Evolutionary conservation across 495 filamentous ascomycete genomes (phyloP).

Genomic region (Darksidea phi): DNA sequence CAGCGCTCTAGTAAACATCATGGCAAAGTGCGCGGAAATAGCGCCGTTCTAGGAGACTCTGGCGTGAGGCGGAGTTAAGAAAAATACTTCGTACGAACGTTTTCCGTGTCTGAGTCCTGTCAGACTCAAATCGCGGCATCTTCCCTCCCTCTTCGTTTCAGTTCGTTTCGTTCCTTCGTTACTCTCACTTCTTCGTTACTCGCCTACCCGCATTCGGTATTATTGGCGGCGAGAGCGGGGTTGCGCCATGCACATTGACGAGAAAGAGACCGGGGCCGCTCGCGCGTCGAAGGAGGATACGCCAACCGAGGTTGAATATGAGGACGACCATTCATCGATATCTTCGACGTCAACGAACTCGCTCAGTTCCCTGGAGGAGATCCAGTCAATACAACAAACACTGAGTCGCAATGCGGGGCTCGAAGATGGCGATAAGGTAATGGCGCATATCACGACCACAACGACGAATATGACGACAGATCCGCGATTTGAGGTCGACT

Average conservation of each 20-base stretch:
- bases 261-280: conserved; percentile 12
- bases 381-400: conserved; percentile 17
- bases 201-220: no score
- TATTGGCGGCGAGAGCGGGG: no score
- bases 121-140: no score
- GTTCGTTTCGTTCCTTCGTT: no score
- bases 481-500: conserved; percentile 74
- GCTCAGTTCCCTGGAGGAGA: not conserved
- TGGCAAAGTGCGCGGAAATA: no score
- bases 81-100: no score
- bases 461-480: conserved; percentile 58
- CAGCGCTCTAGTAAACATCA: no score
- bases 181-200: no score
- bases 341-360: conserved; percentile 12
- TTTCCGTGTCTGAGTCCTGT: no score
- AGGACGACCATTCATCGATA: conserved; percentile 11
- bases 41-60: no score
- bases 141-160: no score
- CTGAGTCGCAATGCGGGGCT: conserved; percentile 28
- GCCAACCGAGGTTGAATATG: not conserved
- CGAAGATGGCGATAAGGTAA: conserved; percentile 17
- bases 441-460: conserved; percentile 11
- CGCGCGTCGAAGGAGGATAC: conserved; percentile 1
- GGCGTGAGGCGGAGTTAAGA: no score
- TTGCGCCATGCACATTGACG: conserved; percentile 3